Conservation (phyloP, 2,329 filamentous ascomycete genomes). For the Penicillium sp. region DNA sequence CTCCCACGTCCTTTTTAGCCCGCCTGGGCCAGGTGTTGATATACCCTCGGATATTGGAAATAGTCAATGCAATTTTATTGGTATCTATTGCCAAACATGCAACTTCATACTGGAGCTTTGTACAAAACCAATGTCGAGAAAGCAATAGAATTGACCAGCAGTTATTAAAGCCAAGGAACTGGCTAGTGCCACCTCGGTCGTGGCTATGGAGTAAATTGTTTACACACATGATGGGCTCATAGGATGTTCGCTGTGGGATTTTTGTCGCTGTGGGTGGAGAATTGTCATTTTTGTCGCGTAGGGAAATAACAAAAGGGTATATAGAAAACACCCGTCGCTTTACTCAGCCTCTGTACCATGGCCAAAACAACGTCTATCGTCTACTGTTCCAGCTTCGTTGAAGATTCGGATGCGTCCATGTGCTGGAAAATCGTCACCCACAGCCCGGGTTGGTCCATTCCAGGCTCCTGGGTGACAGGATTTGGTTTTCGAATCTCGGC, state of each 20-base stretch:
- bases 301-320: constrained; percentile 14
- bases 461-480: neutral
- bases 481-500: constrained; percentile 4
- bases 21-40: constrained; percentile 13
- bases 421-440: constrained; percentile 10
- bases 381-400: constrained; percentile 29
- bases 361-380: constrained; percentile 20
- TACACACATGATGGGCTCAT: neutral
- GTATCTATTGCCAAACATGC: neutral
- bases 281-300: constrained; percentile 19
- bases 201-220: neutral
- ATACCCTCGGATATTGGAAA: constrained; percentile 19
- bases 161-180: neutral
- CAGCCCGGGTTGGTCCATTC: constrained; percentile 1
- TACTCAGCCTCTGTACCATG: constrained; percentile 3
- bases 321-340: constrained; percentile 1
- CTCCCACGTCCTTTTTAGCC: constrained; percentile 1
- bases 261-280: constrained; percentile 21
- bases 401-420: constrained; percentile 23
- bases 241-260: constrained; percentile 5
- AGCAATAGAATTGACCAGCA: neutral
- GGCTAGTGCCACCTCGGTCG: neutral
- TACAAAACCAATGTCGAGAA: neutral
- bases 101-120: too few relatives aligned
- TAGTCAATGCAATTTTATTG: constrained; percentile 8